Evolutionary conservation across 345 rosid species (phyloP).

Genomic region (Pelargonium nanum): DNA sequence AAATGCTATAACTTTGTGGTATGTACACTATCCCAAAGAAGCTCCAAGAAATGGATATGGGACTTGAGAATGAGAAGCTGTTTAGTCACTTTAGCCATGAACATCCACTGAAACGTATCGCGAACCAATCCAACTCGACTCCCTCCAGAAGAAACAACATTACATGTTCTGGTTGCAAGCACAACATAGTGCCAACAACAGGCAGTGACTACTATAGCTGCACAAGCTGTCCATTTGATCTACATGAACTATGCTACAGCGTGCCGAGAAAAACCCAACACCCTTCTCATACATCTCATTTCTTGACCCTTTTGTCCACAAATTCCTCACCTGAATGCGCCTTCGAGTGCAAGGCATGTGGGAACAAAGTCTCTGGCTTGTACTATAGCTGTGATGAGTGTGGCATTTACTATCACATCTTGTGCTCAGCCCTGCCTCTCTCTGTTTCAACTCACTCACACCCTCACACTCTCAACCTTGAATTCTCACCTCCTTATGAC

Average conservation of each 20-base stretch:
- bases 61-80: not conserved
- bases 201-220: constrained; percentile 27
- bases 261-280: constrained; percentile 32
- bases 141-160: not conserved
- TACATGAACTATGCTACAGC: constrained; percentile 31
- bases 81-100: constrained; percentile 39
- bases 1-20: no score
- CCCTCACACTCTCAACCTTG: constrained; percentile 37
- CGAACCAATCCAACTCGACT: not conserved
- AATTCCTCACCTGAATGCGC: constrained; percentile 5
- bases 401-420: constrained; percentile 23
- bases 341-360: constrained; percentile 30
- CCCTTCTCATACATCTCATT: constrained; percentile 29
- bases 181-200: constrained; percentile 9
- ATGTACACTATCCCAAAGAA: no score
- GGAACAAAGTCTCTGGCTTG: constrained; percentile 25
- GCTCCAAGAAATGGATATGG: no score
- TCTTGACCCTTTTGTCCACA: constrained; percentile 18
- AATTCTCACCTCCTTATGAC: constrained; percentile 33
- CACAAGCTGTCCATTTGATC: constrained; percentile 30
- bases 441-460: constrained; percentile 24
- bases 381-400: constrained; percentile 29
- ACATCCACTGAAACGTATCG: constrained; percentile 24
- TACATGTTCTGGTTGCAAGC: constrained; percentile 29
- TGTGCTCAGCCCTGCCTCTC: constrained; percentile 39